phyloP scores from a whole-genome alignment of 441 rosid genomes.

The Euphorbia schlechtendalii region DNA sequence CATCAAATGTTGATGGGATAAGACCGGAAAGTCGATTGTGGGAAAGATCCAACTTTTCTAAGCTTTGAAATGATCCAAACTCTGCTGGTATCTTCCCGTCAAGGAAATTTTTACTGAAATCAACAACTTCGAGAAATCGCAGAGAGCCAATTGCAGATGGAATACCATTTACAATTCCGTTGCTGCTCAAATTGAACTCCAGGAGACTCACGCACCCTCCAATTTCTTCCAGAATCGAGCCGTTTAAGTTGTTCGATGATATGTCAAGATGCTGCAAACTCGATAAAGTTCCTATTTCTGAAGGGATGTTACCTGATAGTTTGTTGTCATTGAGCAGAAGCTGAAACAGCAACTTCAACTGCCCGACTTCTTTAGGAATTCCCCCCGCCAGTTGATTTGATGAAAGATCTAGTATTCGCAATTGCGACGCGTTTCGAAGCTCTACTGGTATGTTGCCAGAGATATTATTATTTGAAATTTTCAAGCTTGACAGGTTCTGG shows the following conservation, averaged over 20 bases:
- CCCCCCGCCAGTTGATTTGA: not conserved
- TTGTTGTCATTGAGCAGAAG: not conserved
- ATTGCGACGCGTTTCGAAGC: not conserved
- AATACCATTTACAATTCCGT: not conserved
- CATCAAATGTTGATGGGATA: not conserved
- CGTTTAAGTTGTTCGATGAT: not conserved
- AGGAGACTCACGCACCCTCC: not conserved
- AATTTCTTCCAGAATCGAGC: not conserved
- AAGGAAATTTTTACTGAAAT: not conserved
- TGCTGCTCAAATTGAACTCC: not conserved
- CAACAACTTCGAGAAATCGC: not conserved
- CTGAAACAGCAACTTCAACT: not conserved
- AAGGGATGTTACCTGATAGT: not conserved
- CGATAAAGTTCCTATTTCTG: not conserved
- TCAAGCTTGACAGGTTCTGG: constrained; percentile 1
- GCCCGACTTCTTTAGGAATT: not conserved
- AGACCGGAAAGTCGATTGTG: not conserved
- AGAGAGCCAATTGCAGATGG: not conserved
- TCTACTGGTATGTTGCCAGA: not conserved
- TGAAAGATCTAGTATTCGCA: not conserved
- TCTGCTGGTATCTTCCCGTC: not conserved
- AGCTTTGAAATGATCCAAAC: not conserved
- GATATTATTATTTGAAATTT: not conserved
- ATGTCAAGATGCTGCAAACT: not conserved
- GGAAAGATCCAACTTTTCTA: not conserved